These are phyloP conservation scores for Epichloe sibirici DNA, from an alignment of 2,329 filamentous ascomycete genomes.

Conservation along the genomic window DNA sequence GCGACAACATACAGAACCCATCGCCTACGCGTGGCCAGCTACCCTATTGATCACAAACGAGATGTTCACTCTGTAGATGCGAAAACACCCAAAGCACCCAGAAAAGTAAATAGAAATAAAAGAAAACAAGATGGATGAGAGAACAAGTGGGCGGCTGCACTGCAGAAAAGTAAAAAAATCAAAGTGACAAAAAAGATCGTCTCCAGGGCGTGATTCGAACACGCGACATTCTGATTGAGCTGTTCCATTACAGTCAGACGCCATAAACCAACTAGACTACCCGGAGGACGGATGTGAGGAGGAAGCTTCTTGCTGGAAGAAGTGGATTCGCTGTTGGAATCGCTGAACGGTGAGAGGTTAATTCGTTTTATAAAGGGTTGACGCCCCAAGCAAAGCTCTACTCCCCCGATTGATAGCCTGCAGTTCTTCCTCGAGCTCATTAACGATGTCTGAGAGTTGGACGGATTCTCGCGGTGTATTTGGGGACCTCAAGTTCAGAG, in stretches of 20 bases:
- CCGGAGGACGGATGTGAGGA: slow-evolving; percentile 6
- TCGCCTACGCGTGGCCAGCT: too few species aligned
- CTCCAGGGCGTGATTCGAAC: slow-evolving; percentile 16
- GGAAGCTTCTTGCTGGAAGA: not conserved
- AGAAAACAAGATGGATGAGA: not conserved
- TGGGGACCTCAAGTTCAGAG: too few species aligned
- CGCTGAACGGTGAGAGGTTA: not conserved
- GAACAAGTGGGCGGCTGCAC: not conserved
- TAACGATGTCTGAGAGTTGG: too few species aligned
- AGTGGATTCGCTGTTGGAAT: not conserved
- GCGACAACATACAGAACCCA: too few species aligned
- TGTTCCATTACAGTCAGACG: slow-evolving; percentile 15
- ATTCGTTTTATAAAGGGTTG: not conserved
- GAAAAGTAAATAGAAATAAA: not conserved
- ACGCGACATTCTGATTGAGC: slow-evolving; percentile 16
- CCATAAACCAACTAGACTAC: slow-evolving; percentile 18
- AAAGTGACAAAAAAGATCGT: slow-evolving; percentile 4
- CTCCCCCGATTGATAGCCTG: too few species aligned
- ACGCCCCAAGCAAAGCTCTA: not conserved
- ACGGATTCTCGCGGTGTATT: too few species aligned
- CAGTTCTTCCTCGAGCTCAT: too few species aligned
- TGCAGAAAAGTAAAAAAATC: not conserved
- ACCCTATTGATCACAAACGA: too few species aligned
- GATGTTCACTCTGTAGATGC: too few species aligned
- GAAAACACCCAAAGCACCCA: too few species aligned